phyloP scores from a whole-genome alignment of 2,329 filamentous ascomycete species.

The Dactylellina cionopaga region DNA sequence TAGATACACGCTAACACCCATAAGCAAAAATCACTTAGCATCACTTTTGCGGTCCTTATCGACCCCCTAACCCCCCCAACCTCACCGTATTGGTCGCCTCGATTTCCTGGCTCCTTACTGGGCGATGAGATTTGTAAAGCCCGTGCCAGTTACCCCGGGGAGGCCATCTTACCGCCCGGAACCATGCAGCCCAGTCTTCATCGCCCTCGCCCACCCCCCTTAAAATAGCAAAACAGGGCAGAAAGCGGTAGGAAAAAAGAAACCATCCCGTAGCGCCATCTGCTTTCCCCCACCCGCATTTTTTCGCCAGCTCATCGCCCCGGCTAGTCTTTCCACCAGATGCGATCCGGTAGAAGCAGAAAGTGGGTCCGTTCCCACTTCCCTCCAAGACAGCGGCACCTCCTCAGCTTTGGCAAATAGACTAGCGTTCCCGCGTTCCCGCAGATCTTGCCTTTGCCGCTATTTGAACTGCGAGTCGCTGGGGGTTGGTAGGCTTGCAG shows the following conservation, averaged over 20 bases:
- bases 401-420: neutral
- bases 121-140: no score
- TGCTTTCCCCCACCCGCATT: slow-evolving; percentile 14
- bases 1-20: slow-evolving; percentile 3
- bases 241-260: slow-evolving; percentile 14
- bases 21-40: neutral
- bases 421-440: slow-evolving; percentile 45
- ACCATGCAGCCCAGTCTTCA: neutral
- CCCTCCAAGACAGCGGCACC: neutral
- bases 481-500: slow-evolving; percentile 1
- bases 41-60: neutral
- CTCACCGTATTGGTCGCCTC: neutral
- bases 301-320: slow-evolving; percentile 35
- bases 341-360: no score
- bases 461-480: slow-evolving; percentile 9
- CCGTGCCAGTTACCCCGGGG: neutral
- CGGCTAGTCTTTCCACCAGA: slow-evolving; percentile 47
- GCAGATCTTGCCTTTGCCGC: slow-evolving; percentile 27
- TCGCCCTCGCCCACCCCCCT: neutral
- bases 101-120: neutral
- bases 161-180: neutral
- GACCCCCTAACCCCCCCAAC: neutral
- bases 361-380: slow-evolving; percentile 32
- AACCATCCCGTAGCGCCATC: slow-evolving; percentile 22
- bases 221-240: slow-evolving; percentile 17